A percentile compares a stretch with the other conserved stretches of the same genome.
These are phyloP conservation scores for Phyllosticta ampelicida DNA, from an alignment of 2,329 filamentous ascomycete species.

Conservation along the genomic window DNA sequence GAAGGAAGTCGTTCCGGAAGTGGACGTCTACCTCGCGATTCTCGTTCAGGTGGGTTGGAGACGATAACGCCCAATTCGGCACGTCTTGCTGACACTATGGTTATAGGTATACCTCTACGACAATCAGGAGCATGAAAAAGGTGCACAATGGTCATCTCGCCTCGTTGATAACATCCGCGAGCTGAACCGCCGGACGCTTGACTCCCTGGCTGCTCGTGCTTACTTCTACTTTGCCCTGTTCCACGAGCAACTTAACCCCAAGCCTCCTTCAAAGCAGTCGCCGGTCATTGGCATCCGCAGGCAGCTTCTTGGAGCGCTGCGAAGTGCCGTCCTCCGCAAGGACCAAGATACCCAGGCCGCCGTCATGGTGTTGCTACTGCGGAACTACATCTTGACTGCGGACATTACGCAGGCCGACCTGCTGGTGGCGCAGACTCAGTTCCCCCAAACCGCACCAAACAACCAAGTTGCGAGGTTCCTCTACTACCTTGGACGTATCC, in stretches of 20 bases:
- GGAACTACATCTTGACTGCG: conserved; percentile 91
- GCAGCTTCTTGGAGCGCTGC: conserved; percentile 73
- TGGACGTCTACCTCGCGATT: conserved; percentile 82
- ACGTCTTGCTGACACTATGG: conserved; percentile 13
- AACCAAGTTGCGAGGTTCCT: conserved; percentile 97
- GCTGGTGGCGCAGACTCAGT: conserved; percentile 88
- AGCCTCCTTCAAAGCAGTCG: conserved; percentile 80
- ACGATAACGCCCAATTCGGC: not conserved
- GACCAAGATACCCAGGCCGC: conserved; percentile 96
- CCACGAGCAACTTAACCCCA: conserved; percentile 78
- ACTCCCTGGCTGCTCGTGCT: conserved; percentile 85
- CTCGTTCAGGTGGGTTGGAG: conserved; percentile 37
- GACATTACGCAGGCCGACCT: conserved; percentile 96
- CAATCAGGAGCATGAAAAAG: conserved; percentile 66
- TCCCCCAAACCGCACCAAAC: conserved; percentile 87
- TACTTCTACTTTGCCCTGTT: conserved; percentile 98
- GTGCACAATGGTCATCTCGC: conserved; percentile 72
- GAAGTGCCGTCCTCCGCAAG: conserved; percentile 92
- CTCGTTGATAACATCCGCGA: conserved; percentile 77
- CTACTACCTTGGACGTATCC: conserved; percentile 93
- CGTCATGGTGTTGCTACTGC: conserved; percentile 85
- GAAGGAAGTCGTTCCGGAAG: conserved; percentile 75
- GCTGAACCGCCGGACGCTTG: conserved; percentile 85
- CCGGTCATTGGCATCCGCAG: conserved; percentile 80
- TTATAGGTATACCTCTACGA: conserved; percentile 79